Base-by-base conservation (phyloP, 2,329 filamentous ascomycete species). In the Verticillium alfalfae region DNA sequence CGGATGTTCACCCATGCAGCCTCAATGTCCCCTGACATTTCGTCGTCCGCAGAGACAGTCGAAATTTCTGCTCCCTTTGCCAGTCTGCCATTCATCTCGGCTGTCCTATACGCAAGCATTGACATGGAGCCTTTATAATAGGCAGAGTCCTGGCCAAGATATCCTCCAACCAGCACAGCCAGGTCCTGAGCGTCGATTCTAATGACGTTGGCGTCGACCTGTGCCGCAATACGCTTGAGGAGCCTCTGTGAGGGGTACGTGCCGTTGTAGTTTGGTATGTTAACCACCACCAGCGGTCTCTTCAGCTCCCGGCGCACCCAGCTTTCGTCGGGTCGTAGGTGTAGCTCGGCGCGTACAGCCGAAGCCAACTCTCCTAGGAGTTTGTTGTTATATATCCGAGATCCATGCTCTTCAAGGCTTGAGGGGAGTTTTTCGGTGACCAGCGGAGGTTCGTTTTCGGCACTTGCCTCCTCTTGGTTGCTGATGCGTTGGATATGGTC, bases 161-260 rank as follows among this genome's bases (percentile, higher is more conserved):
- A 92, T 54, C 85, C 81, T 2, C 88, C 89, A 0, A 88, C 81
- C 34, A 95, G 77, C 58, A 88, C 81, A 3, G 89, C 89, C 60
- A 96, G 76, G 68, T 90, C 88, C 64, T 88, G 84, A 1, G 91
- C 86, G 69, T 88, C 84, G 12, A 96, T 71, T 22, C 84, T 82
- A 37, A 95, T 76, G 3, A 94, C 70, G 66, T 94, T 87, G 3
- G 90, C 88, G 7, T 76, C 77, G 6, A 90, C 76, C 38, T 86
- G 81, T 13, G 77, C 76, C 0, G 90, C 89, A 54, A 89, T 76
- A 58, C 85, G 81, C 63, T 85, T 80, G 2, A 93, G 83, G n/a
- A 91, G 39, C 55, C 64, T 69, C 31, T 62, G 66, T 5, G 63
- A 56, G 22, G 61, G 56, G 18, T 56, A 58, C 16, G 57, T 57